phyloP scores from a whole-genome alignment of 2,329 filamentous ascomycete species.

The Colletotrichum sp. region DNA sequence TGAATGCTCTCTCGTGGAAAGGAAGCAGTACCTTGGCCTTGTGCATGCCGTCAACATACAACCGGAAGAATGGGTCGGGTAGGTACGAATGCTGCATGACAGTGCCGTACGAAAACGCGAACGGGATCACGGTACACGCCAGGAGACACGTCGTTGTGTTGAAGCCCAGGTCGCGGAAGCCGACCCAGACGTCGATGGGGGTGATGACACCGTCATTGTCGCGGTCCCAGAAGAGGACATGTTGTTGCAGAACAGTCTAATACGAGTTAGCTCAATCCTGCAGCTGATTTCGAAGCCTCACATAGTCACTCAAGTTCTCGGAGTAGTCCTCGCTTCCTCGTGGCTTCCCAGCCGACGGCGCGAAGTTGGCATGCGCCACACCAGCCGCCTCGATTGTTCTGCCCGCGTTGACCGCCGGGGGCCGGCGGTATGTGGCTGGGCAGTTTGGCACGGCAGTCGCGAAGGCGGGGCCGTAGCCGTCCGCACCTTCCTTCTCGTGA shows the following conservation, averaged over 20 bases:
- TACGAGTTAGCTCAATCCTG: too few relatives aligned
- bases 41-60: conserved; percentile 38
- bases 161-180: conserved; percentile 42
- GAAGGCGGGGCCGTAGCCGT: background rate
- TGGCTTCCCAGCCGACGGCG: background rate
- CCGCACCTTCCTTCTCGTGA: background rate
- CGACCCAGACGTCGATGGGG: conserved; percentile 38
- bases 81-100: conserved; percentile 34
- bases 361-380: conserved; percentile 2
- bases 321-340: background rate
- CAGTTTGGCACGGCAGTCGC: background rate
- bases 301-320: background rate
- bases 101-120: conserved; percentile 48
- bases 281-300: background rate
- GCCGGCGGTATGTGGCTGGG: background rate
- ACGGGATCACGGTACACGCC: conserved; percentile 38
- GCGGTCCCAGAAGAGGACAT: conserved; percentile 44
- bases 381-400: background rate
- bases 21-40: conserved; percentile 44
- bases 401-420: background rate
- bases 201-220: conserved; percentile 40
- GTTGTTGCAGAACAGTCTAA: conserved; percentile 29
- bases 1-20: too few relatives aligned
- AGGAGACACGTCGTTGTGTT: conserved; percentile 38
- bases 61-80: conserved; percentile 36